These are phyloP conservation scores for Cucumis sativus DNA, from an alignment of 306 rosid genomes.

Conservation along the genomic window DNA sequence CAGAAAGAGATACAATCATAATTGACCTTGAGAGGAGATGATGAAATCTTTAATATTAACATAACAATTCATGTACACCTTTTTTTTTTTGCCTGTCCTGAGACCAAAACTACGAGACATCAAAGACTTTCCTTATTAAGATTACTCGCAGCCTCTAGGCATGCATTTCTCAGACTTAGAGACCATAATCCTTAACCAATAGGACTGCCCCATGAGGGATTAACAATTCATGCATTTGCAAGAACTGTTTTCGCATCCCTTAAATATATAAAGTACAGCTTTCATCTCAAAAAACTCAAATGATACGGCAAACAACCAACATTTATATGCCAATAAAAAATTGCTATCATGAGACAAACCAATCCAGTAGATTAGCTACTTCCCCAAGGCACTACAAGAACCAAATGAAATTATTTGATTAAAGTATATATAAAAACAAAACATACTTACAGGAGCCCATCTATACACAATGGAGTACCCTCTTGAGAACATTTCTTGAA, in stretches of 20 bases:
- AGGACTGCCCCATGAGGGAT: neutral
- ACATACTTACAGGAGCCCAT: constrained; percentile 79
- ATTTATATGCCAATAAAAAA: neutral
- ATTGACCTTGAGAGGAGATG: neutral
- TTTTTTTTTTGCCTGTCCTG: neutral
- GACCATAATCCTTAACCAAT: neutral
- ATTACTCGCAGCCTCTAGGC: neutral
- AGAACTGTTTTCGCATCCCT: neutral
- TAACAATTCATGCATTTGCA: neutral
- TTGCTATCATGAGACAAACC: neutral
- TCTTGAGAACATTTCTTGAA: constrained; percentile 38
- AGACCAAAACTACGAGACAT: neutral
- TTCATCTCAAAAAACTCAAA: neutral
- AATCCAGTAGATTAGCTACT: neutral
- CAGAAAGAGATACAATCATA: neutral
- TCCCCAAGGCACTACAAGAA: neutral
- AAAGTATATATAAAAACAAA: constrained; percentile 3
- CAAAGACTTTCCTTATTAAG: neutral
- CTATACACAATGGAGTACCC: constrained; percentile 57
- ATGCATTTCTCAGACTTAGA: neutral
- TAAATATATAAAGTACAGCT: neutral
- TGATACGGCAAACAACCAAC: neutral
- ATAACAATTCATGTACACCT: neutral
- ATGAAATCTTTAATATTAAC: neutral
- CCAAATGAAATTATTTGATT: neutral